Base-by-base conservation (phyloP, 2,329 filamentous ascomycete species). In the Fusarium tjaetaba region DNA sequence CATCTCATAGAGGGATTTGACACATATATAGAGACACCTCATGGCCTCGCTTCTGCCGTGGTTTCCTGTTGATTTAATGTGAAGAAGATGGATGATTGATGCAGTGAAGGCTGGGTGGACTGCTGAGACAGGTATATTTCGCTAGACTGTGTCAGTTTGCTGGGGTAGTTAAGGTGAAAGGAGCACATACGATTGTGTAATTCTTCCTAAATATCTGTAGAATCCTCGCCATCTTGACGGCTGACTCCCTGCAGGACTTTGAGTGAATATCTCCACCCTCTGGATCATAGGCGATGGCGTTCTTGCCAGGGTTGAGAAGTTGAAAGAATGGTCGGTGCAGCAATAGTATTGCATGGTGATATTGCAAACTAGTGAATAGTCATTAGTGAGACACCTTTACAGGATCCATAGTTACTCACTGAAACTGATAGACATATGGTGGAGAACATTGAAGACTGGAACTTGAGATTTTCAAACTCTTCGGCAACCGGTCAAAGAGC, bases 81-180 rank as follows among this genome's bases (percentile, higher is more conserved):
- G 62, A 5, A 74, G 45, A 2, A 74, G 68, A n/a, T 65, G 72
- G 1, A 74, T 72, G 34, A 74, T 74, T 24, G 72, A 46, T 26
- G 72, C 72, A 2, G 72, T 74, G 26, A 74, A 74, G 2, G 68
- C 61, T 26, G 72, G 72, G 2, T 74, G 71, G 1, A 74, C 71
- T 0, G 68, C 72, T 13, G 72, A 74, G 13, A 74, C 65, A 13
- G 72, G 72, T 4, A 72, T 61, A 11, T 49, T 65, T 36, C 39
- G 63, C 72, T 74, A 9, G 14, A 2, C 4, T 10, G 7, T 7
- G 24, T 58, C 5, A 58, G 32, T 10, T 13, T 58, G 10, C 13
- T 36, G 2, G 4, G 2, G 7, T 11, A 11, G 14, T n/a, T 1
- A 7, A 22, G 4, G 5, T 14, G 3, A 13, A n/a, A 8, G 16